Base-by-base conservation (phyloP, 306 rosid species). In the Bauhinia variegata region DNA sequence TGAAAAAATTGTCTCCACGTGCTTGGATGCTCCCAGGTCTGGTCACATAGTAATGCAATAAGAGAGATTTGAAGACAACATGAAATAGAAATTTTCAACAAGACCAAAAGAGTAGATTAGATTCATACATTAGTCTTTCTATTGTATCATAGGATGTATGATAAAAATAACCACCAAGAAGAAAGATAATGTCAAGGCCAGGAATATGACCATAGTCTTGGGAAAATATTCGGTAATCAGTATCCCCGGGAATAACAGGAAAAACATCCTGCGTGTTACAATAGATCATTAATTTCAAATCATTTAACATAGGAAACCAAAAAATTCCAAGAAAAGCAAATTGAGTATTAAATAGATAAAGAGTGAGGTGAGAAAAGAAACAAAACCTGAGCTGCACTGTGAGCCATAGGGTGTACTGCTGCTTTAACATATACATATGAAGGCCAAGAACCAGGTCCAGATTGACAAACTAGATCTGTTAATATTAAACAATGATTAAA, bases 21-120 rank as follows among this genome's bases (percentile, higher is more conserved):
- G 97, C 97, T 86, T 95, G 99, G 66, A 95, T 80, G 77, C 99
- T 95, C 73, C 99, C 99, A 43, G 97, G 97, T 88, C 99, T 95
- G 78, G 65, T 73, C 59, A 60, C 69, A 79, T 70, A 70, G 62
- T 57, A 65, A 76, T 28, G 58, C 62, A 78, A 85, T 82, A 88
- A 69, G 70, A 83, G 69, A 48, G 76, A 75, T 49, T 75, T 63
- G 72, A 60, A 59, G 59, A 65, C 14, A 55, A 82, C 68, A 52
- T 7, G 55, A 44, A 55, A 44, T 19, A 31, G 71, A 81, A 48
- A 65, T 62, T 51, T 51, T 67, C 73, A 78, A 68, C 28, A 84
- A 75, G 76, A 82, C 82, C 80, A 83, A 83, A 80, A 56, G 63
- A 76, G 83, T 83, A 75, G 82, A 41, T 72, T 78, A 78, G 80